These are phyloP conservation scores for Asterochloris sp. DNA, from an alignment of 139 green algal genomes.

Conservation along the genomic window DNA sequence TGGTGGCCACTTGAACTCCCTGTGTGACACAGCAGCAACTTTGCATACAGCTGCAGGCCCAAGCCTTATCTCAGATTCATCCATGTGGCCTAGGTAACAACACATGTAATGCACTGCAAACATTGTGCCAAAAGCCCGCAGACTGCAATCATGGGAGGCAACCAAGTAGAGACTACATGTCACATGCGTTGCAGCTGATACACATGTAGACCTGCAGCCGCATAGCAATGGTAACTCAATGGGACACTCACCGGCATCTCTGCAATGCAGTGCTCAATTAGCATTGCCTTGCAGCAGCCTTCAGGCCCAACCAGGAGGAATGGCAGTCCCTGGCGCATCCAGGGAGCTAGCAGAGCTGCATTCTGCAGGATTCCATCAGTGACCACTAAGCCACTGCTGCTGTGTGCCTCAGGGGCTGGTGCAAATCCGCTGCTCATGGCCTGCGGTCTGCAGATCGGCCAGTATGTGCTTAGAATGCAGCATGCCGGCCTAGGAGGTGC, in stretches of 20 bases:
- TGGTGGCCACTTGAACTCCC: conserved; percentile 10
- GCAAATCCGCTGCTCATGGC: not conserved
- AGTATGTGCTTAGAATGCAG: not conserved
- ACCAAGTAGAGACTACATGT: not conserved
- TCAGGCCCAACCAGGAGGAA: conserved; percentile 71
- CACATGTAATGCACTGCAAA: too few species aligned
- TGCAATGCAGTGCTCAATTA: conserved; percentile 60
- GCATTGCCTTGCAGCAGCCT: conserved; percentile 67
- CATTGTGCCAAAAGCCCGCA: too few species aligned
- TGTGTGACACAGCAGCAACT: not conserved
- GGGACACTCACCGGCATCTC: not conserved
- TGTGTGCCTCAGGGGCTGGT: not conserved
- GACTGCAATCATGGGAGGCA: too few species aligned
- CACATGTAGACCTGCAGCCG: not conserved
- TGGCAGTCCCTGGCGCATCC: conserved; percentile 56
- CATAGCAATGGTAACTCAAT: not conserved
- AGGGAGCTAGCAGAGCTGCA: conserved; percentile 53
- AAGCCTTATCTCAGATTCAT: too few species aligned
- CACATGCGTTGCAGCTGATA: not conserved
- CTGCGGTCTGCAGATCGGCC: not conserved
- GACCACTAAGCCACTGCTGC: conserved; percentile 10
- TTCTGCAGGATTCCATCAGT: conserved; percentile 33
- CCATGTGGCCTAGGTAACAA: too few species aligned
- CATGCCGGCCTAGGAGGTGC: not conserved
- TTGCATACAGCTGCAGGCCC: not conserved